phyloP scores from a whole-genome alignment of 1,139 yeast genomes.

The Hansenula lynferdii region DNA sequence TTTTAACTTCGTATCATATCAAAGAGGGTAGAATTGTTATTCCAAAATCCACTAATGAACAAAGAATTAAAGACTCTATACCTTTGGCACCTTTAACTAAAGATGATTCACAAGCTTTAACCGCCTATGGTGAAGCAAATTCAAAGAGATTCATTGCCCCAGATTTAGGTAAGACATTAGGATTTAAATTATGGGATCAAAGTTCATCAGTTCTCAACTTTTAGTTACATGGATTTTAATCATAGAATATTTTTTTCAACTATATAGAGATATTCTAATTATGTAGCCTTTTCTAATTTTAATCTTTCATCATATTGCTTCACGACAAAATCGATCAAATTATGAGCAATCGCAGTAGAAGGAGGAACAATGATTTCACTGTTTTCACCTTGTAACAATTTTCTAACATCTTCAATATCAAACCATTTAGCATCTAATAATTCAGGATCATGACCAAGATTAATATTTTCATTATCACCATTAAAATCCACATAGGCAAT shows the following conservation, averaged over 20 bases:
- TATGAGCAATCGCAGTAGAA: conserved; percentile 43
- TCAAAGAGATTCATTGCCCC: conserved; percentile 33
- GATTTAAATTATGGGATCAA: conserved; percentile 9
- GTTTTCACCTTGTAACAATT: conserved; percentile 32
- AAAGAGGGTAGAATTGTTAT: conserved; percentile 46
- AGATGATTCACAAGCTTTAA: conserved; percentile 39
- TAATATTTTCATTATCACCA: conserved; percentile 53
- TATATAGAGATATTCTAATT: too few relatives aligned
- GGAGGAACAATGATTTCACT: conserved; percentile 40
- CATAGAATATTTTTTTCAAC: too few relatives aligned
- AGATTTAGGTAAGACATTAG: conserved; percentile 16
- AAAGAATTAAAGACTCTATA: conserved; percentile 26
- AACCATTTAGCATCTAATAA: conserved; percentile 85
- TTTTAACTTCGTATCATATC: conserved; percentile 50
- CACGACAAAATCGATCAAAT: conserved; percentile 32
- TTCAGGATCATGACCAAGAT: conserved; percentile 81
- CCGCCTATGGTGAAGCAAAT: conserved; percentile 37
- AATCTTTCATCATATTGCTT: conserved; percentile 20
- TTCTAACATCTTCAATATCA: conserved; percentile 45
- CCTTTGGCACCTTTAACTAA: conserved; percentile 35
- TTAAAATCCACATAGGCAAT: conserved; percentile 66
- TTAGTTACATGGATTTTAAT: background rate
- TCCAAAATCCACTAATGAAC: conserved; percentile 42
- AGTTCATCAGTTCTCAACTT: background rate
- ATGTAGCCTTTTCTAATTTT: too few relatives aligned